Evolutionary conservation across 257 asterid species (phyloP), one percentile per base, ranked within the genome.

Genomic region (Schizonepeta tenuifolia): DNA sequence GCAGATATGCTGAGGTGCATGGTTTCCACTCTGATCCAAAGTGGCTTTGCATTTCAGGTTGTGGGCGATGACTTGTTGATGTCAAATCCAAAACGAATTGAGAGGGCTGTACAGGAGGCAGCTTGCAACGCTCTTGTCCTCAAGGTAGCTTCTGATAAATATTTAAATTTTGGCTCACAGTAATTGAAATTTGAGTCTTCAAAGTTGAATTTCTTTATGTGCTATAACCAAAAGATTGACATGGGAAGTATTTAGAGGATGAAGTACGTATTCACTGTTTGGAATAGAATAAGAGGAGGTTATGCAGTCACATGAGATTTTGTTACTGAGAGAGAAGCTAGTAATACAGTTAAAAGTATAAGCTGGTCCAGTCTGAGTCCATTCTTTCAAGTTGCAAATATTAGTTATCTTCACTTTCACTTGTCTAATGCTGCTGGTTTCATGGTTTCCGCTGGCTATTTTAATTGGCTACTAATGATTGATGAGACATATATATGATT

Each of bases 21-120:
- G 49, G 14, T 59, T 13, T 69, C 50, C 73, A 31, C 50, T 71
- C 46, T 71, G 14, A 56, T 72, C 55, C 7, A 12, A 60, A 66
- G 50, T 60, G 49, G 24, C 69, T 63, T 51, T 65, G 58, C 64
- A 21, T 76, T 80, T 79, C 93, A 95, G 99, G 97, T 92, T 60
- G 97, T 92, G 24, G 99, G 98, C 66, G 97, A 84, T 77, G 96
- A 84, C 77, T 77, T 92, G 69, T 66, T 95, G 88, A 86, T 82
- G 91, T 95, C 98, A 68, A 90, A 87, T 84, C 92, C 96, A 63
- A 92, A 90, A 82, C 85, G 98, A 78, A 90, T 95, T 63, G 96
- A 92, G 86, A 90, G 86, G 83, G 99, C 99, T 67, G 84, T 84
- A 71, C 84, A 77, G 65, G 98, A 95, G 81, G 83, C 89, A 61